A percentile compares a stretch with the other conserved stretches of the same genome.
These are phyloP conservation scores for Musa acuminata DNA, from an alignment of 176 grass and related monocot species.

Conservation along the genomic window DNA sequence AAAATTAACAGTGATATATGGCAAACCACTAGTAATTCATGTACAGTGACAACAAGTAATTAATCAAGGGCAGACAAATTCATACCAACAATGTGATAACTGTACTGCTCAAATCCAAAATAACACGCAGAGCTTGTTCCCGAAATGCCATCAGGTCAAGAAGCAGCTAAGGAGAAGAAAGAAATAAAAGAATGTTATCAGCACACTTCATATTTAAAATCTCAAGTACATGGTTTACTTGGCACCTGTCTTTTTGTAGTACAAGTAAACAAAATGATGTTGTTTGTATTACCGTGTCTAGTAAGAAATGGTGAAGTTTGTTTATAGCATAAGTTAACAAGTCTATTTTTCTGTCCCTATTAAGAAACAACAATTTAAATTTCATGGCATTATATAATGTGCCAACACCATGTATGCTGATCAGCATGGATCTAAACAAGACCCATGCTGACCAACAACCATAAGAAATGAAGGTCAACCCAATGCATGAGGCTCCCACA, in stretches of 20 bases:
- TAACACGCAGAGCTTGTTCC: constrained; percentile 85
- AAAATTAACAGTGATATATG: neutral
- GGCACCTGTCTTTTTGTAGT: neutral
- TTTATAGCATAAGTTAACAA: too few species aligned
- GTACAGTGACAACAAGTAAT: neutral
- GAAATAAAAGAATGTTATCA: constrained; percentile 6
- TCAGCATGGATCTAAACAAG: too few species aligned
- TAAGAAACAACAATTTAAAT: too few species aligned
- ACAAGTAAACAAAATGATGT: neutral
- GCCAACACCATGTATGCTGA: too few species aligned
- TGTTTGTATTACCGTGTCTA: neutral
- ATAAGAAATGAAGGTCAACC: too few species aligned
- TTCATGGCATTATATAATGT: too few species aligned
- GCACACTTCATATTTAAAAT: neutral
- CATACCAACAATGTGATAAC: constrained; percentile 96
- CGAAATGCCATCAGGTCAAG: constrained; percentile 97
- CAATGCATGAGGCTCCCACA: too few species aligned
- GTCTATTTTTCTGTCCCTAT: too few species aligned
- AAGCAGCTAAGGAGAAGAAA: constrained; percentile 47
- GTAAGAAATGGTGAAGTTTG: neutral
- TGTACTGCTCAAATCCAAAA: constrained; percentile 97
- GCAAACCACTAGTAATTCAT: neutral
- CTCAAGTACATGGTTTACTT: neutral
- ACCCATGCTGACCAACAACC: too few species aligned
- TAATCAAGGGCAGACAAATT: neutral